Evolutionary conservation across 306 rosid species (phyloP), one percentile per base, ranked within the genome.

Genomic region (Medicago ruthenica): DNA sequence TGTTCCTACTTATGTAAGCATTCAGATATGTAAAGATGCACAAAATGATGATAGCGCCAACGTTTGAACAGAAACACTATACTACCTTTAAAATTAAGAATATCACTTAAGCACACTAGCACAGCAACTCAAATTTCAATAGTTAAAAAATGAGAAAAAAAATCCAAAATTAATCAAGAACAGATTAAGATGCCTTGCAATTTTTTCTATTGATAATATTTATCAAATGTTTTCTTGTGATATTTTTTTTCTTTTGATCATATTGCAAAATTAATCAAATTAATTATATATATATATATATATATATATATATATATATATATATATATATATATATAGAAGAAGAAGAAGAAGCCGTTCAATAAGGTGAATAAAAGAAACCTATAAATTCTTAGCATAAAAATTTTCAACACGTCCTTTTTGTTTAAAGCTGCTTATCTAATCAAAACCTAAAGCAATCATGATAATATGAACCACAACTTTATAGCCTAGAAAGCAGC

Each of bases 401-500:
- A 13, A 54, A 18, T 54, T 61, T 22, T 61, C 40, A 61, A 61
- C 18, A 59, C n/a, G 13, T 27, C 22, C 17, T 27, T 31, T 24
- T 13, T 39, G 24, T 22, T 71, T 64, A 4, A 34, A 72, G 41
- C 66, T 45, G 53, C 70, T 7, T 34, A 44, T 74, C 59, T 44
- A 31, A 44, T 66, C 45, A 63, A 63, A 79, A 67, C 21, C 42
- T 74, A 54, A 73, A 65, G 51, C 51, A 27, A 16, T 65, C 36
- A 31, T 27, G 53, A 14, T 31, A 79, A 31, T 36, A 57, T 18
- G 63, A 79, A 72, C 45, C 47, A 41, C 31, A 59, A 5, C 8
- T 42, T 24, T 12, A 51, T 42, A 39, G 21, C 40, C 34, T 41
- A 20, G 31, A 58, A 24, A 71, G 4, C 16, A 24, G 71, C 59